phyloP scores from a whole-genome alignment of 352 stramenopile species.

The Pythium insidiosum region DNA sequence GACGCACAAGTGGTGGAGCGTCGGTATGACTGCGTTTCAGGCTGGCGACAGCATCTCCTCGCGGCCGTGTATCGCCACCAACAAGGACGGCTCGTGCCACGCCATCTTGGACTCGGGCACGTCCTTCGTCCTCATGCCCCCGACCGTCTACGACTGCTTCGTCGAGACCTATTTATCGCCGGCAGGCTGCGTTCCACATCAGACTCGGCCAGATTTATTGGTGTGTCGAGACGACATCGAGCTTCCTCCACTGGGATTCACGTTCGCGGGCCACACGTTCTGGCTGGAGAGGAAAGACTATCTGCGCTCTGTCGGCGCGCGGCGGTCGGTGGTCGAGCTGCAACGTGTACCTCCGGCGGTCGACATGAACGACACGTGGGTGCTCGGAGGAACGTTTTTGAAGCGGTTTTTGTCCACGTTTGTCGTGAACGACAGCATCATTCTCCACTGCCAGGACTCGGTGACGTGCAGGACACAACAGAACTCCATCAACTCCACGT shows the following conservation, averaged over 20 bases:
- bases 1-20: slow-evolving; percentile 53
- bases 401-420: slow-evolving; percentile 68
- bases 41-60: too few species aligned
- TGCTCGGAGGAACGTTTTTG: slow-evolving; percentile 72
- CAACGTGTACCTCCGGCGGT: slow-evolving; percentile 8
- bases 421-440: slow-evolving; percentile 48
- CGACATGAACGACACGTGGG: slow-evolving; percentile 49
- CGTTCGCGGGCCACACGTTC: too few species aligned
- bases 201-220: too few species aligned
- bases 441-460: slow-evolving; percentile 61
- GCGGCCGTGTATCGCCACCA: too few species aligned
- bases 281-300: slow-evolving; percentile 57
- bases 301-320: slow-evolving; percentile 15
- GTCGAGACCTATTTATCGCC: slow-evolving; percentile 29
- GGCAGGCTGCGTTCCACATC: too few species aligned
- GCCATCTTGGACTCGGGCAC: slow-evolving; percentile 34
- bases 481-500: too few species aligned
- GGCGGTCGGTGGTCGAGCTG: slow-evolving; percentile 22
- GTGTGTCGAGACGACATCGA: too few species aligned
- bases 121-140: slow-evolving; percentile 24
- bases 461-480: slow-evolving; percentile 14
- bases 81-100: slow-evolving; percentile 13
- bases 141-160: slow-evolving; percentile 22
- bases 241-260: too few species aligned
- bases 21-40: slow-evolving; percentile 69